These are phyloP conservation scores for Petunia axillaris DNA, from an alignment of 257 asterid species.

Conservation along the genomic window DNA sequence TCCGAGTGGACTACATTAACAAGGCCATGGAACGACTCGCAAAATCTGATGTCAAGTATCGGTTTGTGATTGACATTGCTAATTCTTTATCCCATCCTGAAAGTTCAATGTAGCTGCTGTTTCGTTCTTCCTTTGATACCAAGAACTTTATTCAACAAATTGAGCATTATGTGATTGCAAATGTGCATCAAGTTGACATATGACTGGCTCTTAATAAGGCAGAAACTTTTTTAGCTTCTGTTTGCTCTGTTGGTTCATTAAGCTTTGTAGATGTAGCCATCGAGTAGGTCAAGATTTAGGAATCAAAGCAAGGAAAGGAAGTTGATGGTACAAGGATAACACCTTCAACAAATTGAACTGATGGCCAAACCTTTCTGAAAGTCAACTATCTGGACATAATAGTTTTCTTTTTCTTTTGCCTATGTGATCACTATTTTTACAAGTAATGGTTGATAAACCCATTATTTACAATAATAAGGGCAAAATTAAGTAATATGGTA, in stretches of 20 bases:
- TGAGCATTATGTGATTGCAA: neutral
- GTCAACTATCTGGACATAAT: no score
- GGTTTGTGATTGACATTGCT: slow-evolving; percentile 68
- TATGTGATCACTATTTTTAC: no score
- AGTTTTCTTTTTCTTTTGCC: no score
- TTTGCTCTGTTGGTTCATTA: neutral
- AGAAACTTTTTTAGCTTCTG: neutral
- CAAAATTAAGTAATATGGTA: no score
- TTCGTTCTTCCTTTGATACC: neutral
- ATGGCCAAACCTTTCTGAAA: no score
- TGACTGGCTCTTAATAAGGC: neutral
- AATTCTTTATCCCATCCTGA: slow-evolving; percentile 40
- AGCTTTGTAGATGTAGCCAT: neutral
- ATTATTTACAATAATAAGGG: no score
- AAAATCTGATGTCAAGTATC: slow-evolving; percentile 63
- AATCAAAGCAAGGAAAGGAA: neutral
- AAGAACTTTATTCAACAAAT: neutral
- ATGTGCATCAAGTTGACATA: neutral
- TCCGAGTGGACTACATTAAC: slow-evolving; percentile 48
- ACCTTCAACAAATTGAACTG: no score
- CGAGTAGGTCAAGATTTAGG: neutral
- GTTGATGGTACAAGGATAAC: neutral
- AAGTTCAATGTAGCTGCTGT: neutral
- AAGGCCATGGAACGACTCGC: slow-evolving; percentile 62
- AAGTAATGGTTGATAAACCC: no score